Conservation (phyloP, 371 early-diverging fungal species). For the Lichtheimia ornata region DNA sequence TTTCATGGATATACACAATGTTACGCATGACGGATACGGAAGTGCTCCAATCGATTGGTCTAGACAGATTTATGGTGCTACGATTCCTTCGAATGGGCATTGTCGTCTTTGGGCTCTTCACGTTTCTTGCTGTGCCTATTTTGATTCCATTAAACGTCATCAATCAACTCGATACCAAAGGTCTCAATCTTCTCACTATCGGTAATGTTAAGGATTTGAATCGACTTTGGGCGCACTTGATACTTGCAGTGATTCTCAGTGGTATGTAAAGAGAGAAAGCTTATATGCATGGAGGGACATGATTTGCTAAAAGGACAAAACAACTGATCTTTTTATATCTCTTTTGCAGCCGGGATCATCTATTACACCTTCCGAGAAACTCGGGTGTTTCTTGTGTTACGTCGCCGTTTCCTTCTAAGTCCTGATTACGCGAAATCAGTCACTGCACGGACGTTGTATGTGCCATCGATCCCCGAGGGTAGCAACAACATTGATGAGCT, state of each 20-base stretch:
- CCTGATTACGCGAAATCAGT: slow-evolving; percentile 59
- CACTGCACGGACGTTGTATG: slow-evolving; percentile 66
- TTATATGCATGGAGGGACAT: neutral
- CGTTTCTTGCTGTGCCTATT: slow-evolving; percentile 61
- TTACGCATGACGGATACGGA: slow-evolving; percentile 56
- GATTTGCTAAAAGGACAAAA: neutral
- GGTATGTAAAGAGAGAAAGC: slow-evolving; percentile 27
- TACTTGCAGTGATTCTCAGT: slow-evolving; percentile 57
- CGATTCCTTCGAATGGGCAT: slow-evolving; percentile 65
- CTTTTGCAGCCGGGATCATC: slow-evolving; percentile 37
- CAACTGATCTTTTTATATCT: neutral
- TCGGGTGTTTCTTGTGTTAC: slow-evolving; percentile 60
- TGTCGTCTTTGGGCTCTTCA: slow-evolving; percentile 56
- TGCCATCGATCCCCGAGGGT: slow-evolving; percentile 58
- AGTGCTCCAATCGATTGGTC: slow-evolving; percentile 62
- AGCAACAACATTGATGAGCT: slow-evolving; percentile 46
- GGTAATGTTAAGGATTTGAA: slow-evolving; percentile 56
- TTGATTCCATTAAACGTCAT: slow-evolving; percentile 68
- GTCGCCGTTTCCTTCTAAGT: slow-evolving; percentile 64
- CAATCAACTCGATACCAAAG: slow-evolving; percentile 34
- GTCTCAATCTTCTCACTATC: slow-evolving; percentile 59
- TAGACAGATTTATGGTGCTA: slow-evolving; percentile 82
- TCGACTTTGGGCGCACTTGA: slow-evolving; percentile 70
- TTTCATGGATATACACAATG: slow-evolving; percentile 64
- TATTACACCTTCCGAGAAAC: slow-evolving; percentile 64